Conservation (phyloP, 768 basidiomycete species). For the Phallus indusiatus region DNA sequence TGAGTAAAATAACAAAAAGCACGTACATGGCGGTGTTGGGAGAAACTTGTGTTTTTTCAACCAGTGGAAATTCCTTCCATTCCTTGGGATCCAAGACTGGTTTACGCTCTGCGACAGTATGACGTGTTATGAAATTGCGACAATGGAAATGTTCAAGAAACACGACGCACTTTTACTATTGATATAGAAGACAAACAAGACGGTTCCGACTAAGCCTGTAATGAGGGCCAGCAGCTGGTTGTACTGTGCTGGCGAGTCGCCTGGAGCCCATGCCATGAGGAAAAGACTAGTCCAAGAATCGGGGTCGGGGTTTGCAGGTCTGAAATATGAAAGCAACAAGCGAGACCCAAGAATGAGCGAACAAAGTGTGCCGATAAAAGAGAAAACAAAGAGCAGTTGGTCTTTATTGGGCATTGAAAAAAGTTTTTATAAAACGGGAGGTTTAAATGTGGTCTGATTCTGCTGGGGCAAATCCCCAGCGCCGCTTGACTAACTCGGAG, state of each 20-base stretch:
- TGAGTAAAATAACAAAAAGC: neutral
- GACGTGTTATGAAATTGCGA: conserved; percentile 1
- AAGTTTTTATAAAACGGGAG: neutral
- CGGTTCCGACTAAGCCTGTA: conserved; percentile 38
- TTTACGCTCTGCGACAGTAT: conserved; percentile 41
- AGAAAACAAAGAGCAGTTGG: conserved; percentile 46
- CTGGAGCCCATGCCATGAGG: conserved; percentile 11
- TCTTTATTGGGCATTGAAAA: conserved; percentile 42
- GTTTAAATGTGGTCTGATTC: neutral
- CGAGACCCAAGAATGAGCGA: conserved; percentile 37
- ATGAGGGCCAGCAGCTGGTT: conserved; percentile 45
- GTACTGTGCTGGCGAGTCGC: conserved; percentile 6
- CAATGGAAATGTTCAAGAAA: conserved; percentile 8
- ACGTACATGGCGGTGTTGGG: conserved; percentile 92
- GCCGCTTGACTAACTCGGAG: neutral
- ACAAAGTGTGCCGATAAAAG: conserved; percentile 39
- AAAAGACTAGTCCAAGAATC: conserved; percentile 1
- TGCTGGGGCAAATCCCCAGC: neutral
- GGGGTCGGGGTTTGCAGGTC: conserved; percentile 32
- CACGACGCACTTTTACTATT: conserved; percentile 30
- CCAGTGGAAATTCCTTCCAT: conserved; percentile 79
- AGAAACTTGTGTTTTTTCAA: conserved; percentile 74
- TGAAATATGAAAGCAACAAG: conserved; percentile 42
- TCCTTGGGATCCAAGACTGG: conserved; percentile 62
- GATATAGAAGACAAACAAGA: conserved; percentile 46